Conservation (phyloP, 345 rosid genomes). For the Hypericum androsaemum region DNA sequence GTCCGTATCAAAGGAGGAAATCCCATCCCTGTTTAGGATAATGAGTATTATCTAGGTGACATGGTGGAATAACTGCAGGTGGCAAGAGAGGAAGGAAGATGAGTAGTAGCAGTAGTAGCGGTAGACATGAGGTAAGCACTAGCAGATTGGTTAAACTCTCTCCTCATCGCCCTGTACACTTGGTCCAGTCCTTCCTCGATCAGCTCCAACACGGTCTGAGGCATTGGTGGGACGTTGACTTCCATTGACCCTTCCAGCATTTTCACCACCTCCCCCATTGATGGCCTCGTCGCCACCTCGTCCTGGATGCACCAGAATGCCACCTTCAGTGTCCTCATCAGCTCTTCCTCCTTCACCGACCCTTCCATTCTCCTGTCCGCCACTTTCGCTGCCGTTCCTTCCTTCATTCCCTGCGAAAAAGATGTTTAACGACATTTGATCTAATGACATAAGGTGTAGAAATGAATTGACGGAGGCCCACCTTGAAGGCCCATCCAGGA, state of each 20-base stretch:
- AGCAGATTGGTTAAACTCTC: constrained; percentile 38
- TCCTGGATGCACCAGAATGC: constrained; percentile 30
- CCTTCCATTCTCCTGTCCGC: constrained; percentile 17
- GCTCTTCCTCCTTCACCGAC: constrained; percentile 20
- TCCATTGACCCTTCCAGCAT: constrained; percentile 26
- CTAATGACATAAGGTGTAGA: background rate
- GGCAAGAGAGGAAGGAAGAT: constrained; percentile 46
- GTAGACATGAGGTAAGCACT: constrained; percentile 27
- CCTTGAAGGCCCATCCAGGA: constrained; percentile 89
- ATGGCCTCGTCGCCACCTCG: constrained; percentile 22
- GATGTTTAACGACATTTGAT: background rate
- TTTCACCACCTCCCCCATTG: constrained; percentile 26
- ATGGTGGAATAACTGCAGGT: constrained; percentile 80
- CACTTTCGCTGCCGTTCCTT: constrained; percentile 17
- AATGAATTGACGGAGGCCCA: constrained; percentile 4
- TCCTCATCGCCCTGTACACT: constrained; percentile 74
- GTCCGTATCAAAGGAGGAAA: too few relatives aligned
- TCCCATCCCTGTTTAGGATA: too few relatives aligned
- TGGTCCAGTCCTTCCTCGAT: constrained; percentile 80
- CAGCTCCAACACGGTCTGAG: constrained; percentile 67
- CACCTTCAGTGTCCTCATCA: constrained; percentile 16
- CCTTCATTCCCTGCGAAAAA: constrained; percentile 13
- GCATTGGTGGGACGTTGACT: constrained; percentile 61
- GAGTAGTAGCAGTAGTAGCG: constrained; percentile 21
- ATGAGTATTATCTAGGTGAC: constrained; percentile 59